Evolutionary conservation across 192 early-diverging fungal species (phyloP).

Genomic region (Podochytrium sp.): DNA sequence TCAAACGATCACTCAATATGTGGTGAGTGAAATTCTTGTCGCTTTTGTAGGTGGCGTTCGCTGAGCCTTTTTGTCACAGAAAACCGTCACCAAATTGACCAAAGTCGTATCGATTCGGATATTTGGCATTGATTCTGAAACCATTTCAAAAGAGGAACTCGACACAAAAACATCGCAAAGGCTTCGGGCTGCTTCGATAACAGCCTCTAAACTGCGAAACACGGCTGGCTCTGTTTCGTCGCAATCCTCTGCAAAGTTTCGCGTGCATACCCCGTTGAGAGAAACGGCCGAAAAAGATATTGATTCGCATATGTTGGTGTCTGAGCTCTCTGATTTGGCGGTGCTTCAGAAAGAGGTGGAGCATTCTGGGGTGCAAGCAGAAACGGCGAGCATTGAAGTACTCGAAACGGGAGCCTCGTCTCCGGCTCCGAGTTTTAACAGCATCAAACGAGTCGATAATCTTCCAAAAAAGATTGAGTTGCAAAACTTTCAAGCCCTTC

Average conservation of each 20-base stretch:
- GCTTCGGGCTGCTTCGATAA: slow-evolving; percentile 22
- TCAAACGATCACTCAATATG: slow-evolving; percentile 69
- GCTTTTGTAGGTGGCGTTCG: not conserved
- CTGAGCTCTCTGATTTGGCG: not conserved
- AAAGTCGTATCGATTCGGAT: slow-evolving; percentile 58
- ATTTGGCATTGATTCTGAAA: slow-evolving; percentile 68
- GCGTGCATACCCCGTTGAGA: slow-evolving; percentile 5
- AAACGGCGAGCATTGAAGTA: not conserved
- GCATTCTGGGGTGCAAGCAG: not conserved
- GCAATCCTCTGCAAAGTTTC: slow-evolving; percentile 12
- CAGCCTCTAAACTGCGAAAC: slow-evolving; percentile 30
- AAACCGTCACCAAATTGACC: slow-evolving; percentile 65
- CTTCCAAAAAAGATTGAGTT: not conserved
- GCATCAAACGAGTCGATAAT: not conserved
- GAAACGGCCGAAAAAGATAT: not conserved
- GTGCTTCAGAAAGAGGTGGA: not conserved
- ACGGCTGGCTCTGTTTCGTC: slow-evolving; percentile 39
- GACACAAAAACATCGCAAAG: slow-evolving; percentile 33
- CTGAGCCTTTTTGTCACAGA: slow-evolving; percentile 42
- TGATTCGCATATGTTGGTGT: not conserved
- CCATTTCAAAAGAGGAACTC: slow-evolving; percentile 27
- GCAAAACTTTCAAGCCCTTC: slow-evolving; percentile 6
- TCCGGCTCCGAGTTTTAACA: not conserved
- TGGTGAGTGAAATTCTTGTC: slow-evolving; percentile 57
- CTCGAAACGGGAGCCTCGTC: not conserved